Conservation (phyloP, 306 rosid species). For the Gynostemma pentaphyllum region DNA sequence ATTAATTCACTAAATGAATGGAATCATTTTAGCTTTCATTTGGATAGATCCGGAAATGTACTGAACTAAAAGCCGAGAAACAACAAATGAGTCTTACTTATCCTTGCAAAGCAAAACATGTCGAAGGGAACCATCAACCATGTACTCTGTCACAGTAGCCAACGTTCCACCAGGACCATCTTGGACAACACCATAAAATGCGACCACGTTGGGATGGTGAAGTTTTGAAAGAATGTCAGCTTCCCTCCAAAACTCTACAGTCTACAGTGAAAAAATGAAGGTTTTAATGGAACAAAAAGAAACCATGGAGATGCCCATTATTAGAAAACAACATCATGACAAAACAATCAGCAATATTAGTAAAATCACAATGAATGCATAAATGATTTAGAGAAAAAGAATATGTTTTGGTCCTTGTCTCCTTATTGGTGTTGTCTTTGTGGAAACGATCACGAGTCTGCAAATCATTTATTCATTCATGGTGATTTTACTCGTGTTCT, state of each 20-base stretch:
- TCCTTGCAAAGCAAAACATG: slow-evolving; percentile 84
- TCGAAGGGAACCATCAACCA: slow-evolving; percentile 89
- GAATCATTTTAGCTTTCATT: not conserved
- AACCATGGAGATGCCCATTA: not conserved
- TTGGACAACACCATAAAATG: slow-evolving; percentile 87
- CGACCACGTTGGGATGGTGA: slow-evolving; percentile 91
- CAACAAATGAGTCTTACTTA: slow-evolving; percentile 32
- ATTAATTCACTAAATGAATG: not conserved
- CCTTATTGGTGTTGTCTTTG: too few species aligned
- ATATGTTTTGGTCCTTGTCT: too few species aligned
- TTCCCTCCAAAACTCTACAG: slow-evolving; percentile 83
- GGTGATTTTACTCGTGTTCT: too few species aligned
- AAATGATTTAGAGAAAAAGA: too few species aligned
- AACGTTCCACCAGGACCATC: slow-evolving; percentile 85
- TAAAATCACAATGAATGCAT: too few species aligned
- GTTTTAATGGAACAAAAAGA: not conserved
- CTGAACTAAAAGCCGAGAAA: slow-evolving; percentile 12
- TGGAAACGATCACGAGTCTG: too few species aligned
- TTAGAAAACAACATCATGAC: not conserved
- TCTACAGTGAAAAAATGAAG: slow-evolving; percentile 24
- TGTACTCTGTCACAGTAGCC: slow-evolving; percentile 77
- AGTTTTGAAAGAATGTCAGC: slow-evolving; percentile 90
- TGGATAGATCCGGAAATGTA: not conserved
- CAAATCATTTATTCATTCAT: too few species aligned
- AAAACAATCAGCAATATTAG: too few species aligned